These are phyloP conservation scores for Stentor roeselii DNA, from an alignment of 73 alveolate genomes.

Conservation along the genomic window DNA sequence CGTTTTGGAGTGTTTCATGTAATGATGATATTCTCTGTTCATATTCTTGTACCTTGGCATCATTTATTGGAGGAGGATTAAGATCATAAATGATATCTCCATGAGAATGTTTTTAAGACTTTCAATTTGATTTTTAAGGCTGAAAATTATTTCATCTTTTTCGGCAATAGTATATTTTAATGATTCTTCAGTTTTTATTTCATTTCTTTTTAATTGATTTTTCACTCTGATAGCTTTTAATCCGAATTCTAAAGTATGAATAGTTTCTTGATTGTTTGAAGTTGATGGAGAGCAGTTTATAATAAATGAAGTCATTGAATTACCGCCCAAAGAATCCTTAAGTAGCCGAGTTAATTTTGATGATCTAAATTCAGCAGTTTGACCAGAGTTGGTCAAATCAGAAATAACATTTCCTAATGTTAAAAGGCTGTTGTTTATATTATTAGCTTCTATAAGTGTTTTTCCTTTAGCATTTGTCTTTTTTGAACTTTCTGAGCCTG, in stretches of 20 bases:
- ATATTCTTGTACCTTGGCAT: too few relatives aligned
- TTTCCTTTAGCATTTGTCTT: constrained; percentile 70
- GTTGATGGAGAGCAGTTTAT: neutral
- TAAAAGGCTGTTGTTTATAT: constrained; percentile 68
- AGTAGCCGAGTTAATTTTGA: neutral
- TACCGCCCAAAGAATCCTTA: neutral
- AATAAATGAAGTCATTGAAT: neutral
- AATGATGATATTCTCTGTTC: too few relatives aligned
- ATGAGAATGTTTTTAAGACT: too few relatives aligned
- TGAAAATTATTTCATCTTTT: too few relatives aligned
- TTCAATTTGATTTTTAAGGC: too few relatives aligned
- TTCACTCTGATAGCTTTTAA: neutral
- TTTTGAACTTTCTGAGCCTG: constrained; percentile 78
- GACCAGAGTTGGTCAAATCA: neutral
- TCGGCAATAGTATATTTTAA: too few relatives aligned
- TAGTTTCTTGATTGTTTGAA: neutral
- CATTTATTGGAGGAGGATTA: too few relatives aligned
- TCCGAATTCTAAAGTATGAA: neutral
- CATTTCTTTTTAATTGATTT: too few relatives aligned
- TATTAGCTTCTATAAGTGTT: constrained; percentile 68
- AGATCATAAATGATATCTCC: too few relatives aligned
- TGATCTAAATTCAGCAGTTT: neutral
- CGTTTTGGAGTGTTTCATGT: too few relatives aligned
- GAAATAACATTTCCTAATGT: neutral
- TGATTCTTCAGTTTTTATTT: too few relatives aligned